phyloP scores from a whole-genome alignment of 495 filamentous ascomycete species.

The Emericellopsis terricola region DNA sequence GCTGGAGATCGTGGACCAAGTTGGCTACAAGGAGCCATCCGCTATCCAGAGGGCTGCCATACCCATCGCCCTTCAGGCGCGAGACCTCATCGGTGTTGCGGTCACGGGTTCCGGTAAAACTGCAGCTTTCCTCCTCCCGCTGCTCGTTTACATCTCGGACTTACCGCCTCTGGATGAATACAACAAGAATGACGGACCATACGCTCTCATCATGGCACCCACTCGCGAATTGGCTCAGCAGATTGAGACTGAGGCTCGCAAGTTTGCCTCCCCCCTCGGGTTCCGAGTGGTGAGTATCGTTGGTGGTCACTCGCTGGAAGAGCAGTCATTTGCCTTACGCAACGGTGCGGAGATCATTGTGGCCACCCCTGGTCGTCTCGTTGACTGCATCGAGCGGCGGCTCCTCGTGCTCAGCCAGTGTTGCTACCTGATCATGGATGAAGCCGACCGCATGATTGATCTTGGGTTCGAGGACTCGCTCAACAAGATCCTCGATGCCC shows the following conservation, averaged over 20 bases:
- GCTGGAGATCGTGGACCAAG: slow-evolving; percentile 64
- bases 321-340: slow-evolving; percentile 84
- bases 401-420: slow-evolving; percentile 86
- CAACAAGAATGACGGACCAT: slow-evolving; percentile 91
- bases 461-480: slow-evolving; percentile 95
- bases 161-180: slow-evolving; percentile 69
- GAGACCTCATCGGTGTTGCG: slow-evolving; percentile 94
- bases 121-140: slow-evolving; percentile 80
- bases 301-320: slow-evolving; percentile 88
- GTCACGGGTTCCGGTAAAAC: slow-evolving; percentile 99
- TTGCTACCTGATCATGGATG: slow-evolving; percentile 94
- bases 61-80: slow-evolving; percentile 80
- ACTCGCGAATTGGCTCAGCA: slow-evolving; percentile 98
- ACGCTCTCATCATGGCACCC: slow-evolving; percentile 88
- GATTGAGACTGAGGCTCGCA: slow-evolving; percentile 87
- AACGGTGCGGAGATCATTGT: slow-evolving; percentile 98
- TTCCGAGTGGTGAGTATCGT: slow-evolving; percentile 96
- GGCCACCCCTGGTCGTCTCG: slow-evolving; percentile 88
- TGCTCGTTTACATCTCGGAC: slow-evolving; percentile 93
- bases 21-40: slow-evolving; percentile 87
- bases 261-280: slow-evolving; percentile 79
- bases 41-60: slow-evolving; percentile 89
- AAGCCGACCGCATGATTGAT: slow-evolving; percentile 99
- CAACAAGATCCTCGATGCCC: slow-evolving; percentile 95
- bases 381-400: slow-evolving; percentile 90